Evolutionary conservation across 139 green algal genomes (phyloP), one percentile per base, ranked within the genome.

Genomic region (Choricystis sp.): DNA sequence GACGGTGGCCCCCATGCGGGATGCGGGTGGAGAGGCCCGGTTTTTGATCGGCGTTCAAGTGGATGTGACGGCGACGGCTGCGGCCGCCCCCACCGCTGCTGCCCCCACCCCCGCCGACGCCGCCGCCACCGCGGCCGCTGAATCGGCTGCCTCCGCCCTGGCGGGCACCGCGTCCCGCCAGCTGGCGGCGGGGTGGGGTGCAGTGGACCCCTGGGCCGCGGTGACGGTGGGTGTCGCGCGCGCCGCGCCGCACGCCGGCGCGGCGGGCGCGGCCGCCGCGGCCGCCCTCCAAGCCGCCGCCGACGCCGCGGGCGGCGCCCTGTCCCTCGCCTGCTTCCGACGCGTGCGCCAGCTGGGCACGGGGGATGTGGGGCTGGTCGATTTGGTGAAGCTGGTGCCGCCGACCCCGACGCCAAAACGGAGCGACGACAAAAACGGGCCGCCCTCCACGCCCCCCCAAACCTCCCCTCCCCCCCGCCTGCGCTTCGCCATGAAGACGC

Each of bases 41-140:
- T 97, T 96, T 81, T 86, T 94, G 66, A 82, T 97, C 26, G 90
- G 91, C 16, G 89, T 98, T 57, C 86, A 94, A 69, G 72, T 89
- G 31, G 84, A 88, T 61, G 81, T 91, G 20, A 85, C 78, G 28
- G 65, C 66, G 19, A 60, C 73, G 65, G 26, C 74, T 5, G 74
- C 68, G 21, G 69, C 70, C 61, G 74, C 77, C 19, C 77, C 80
- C 2, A 59, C 63, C 9, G 52, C 62, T 2, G 31, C 61, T 20
- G 9, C 31, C 29, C 31, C 21, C 19, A 59, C 65, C 14, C 57
- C 69, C 0, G 60, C 71, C 30, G 67, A 67, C 20, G 65, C 52
- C 40, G 31, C 66, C 26, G 77, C 79, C 29, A 70, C 68, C 60
- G 31, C 72, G 30, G 77, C 79, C 61, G 40, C 40, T 56, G 28